Base-by-base conservation (phyloP, 2,329 filamentous ascomycete genomes). In the Raffaelea albimanens region DNA sequence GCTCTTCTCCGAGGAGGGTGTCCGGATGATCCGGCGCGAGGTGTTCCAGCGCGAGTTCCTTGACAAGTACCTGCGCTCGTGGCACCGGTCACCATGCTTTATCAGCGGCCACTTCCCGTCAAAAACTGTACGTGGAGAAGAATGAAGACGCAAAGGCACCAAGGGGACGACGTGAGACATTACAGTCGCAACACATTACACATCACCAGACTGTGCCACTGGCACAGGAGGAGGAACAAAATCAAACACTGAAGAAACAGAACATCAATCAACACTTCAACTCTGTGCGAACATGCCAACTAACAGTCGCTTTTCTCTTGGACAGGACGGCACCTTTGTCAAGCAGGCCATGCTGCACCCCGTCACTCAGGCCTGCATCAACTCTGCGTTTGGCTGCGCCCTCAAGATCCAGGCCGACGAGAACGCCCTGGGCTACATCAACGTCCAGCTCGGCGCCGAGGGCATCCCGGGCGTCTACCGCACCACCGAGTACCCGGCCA, bases 371-470 rank as follows among this genome's bases (percentile, higher is more conserved):
- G 47, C 47, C 3, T 34, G 43, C 2, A 46, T 49, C 34, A 49
- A 49, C 34, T 49, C 47, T 13, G 47, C 47, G 0, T 49, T 49
- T 34, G 47, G 47, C 2, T 46, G 47, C 11, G 47, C 47, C 1
- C 47, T 49, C 7, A 43, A 23, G 14, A 43, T 49, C 3, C 47
- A 49, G 19, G n/a, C 14, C 2, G 51, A 53, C 23, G 51, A 53
- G 36, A 53, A 50, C 20, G 49, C 51, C 16, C 49, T 53, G 46
- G 51, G 51, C 3, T 51, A 53, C 29, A 51, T 50, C 47, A 53
- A 53, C 23, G 51, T 53, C 10, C 51, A 53, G 38, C 46, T 53
- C 2, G 51, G 51, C 5, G 46, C 49, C 2, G 51, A 51, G 3
- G 51, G 51, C 2, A 46, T 51, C 10, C 46, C 50, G 25, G 51